A percentile compares a stretch with the other conserved stretches of the same genome.
phyloP scores from a whole-genome alignment of 1,139 yeast species.

The Arxiozyma heterogenica region DNA sequence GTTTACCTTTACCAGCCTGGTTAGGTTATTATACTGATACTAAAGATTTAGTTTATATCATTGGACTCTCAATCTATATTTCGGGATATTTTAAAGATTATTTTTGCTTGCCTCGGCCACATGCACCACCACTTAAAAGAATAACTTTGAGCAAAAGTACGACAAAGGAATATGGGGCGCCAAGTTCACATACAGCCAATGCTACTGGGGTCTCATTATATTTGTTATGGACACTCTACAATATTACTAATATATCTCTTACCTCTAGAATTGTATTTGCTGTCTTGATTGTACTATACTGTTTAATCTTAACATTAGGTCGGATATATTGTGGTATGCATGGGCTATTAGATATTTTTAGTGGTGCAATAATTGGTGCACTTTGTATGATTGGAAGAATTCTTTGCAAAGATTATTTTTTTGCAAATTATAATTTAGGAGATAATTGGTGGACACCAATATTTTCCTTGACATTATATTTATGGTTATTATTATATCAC shows the following conservation, averaged over 20 bases:
- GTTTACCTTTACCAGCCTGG: conserved; percentile 84
- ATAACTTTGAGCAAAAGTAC: conserved; percentile 86
- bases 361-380: conserved; percentile 61
- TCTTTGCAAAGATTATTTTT: conserved; percentile 10
- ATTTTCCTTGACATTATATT: conserved; percentile 35
- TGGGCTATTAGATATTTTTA: conserved; percentile 67
- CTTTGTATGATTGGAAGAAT: conserved; percentile 38
- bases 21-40: conserved; percentile 53
- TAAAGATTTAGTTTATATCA: conserved; percentile 61
- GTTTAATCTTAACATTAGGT: conserved; percentile 62
- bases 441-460: conserved; percentile 34
- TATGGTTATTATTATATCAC: conserved; percentile 53
- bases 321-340: conserved; percentile 96
- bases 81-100: conserved; percentile 76
- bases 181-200: conserved; percentile 87
- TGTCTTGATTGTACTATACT: conserved; percentile 37
- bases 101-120: conserved; percentile 84
- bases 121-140: conserved; percentile 84
- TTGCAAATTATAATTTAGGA: conserved; percentile 14
- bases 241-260: conserved; percentile 4
- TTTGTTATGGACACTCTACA: conserved; percentile 15
- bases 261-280: conserved; percentile 9
- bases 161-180: conserved; percentile 89
- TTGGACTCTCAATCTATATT: conserved; percentile 78
- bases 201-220: conserved; percentile 63